phyloP scores from a whole-genome alignment of 768 basidiomycete genomes.

The Agaricus sinodeliciosus region DNA sequence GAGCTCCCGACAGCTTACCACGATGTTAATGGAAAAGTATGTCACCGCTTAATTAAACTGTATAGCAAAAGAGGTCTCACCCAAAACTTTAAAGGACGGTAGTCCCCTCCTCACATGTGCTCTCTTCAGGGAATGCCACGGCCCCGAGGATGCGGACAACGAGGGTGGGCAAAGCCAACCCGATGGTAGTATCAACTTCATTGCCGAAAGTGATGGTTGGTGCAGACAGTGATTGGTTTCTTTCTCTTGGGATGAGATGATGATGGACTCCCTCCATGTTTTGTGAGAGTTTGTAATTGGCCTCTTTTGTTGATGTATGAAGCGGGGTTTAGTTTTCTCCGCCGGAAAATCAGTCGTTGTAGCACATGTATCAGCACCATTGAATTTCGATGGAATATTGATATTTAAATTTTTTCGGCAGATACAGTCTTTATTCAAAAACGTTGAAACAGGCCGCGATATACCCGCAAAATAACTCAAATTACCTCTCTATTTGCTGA shows the following conservation, averaged over 20 bases:
- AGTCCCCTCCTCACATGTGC: slow-evolving; percentile 30
- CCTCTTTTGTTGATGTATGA: no score
- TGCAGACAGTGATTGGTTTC: slow-evolving; percentile 18
- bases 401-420: no score
- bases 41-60: neutral
- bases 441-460: no score
- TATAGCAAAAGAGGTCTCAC: neutral
- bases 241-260: neutral
- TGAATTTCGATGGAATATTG: no score
- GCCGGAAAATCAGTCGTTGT: no score
- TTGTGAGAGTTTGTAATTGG: no score
- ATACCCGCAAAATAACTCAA: no score
- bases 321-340: no score
- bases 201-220: slow-evolving; percentile 25
- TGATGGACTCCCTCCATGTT: neutral
- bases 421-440: no score
- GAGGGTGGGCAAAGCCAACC: slow-evolving; percentile 27
- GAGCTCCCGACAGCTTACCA: slow-evolving; percentile 21
- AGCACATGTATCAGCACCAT: no score
- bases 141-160: slow-evolving; percentile 21
- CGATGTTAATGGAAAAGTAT: slow-evolving; percentile 30
- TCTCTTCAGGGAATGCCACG: slow-evolving; percentile 25
- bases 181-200: slow-evolving; percentile 25
- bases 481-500: no score
- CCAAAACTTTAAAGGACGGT: slow-evolving; percentile 18